A percentile compares a stretch with the other conserved stretches of the same genome.
Evolutionary conservation across 805 yeast species (phyloP).

Genomic region (Yarrowia hollandica): DNA sequence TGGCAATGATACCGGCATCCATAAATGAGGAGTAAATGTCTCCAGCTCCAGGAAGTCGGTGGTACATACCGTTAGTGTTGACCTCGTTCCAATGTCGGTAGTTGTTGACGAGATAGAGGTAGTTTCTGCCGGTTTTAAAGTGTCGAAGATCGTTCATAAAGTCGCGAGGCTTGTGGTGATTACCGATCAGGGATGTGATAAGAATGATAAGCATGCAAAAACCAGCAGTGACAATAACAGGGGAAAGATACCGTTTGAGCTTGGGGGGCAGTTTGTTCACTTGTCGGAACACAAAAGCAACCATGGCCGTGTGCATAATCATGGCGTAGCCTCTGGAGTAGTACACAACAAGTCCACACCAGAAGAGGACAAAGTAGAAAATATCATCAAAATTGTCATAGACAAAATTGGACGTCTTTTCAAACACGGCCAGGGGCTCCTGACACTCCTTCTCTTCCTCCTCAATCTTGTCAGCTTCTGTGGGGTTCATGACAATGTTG

Average conservation of each 20-base stretch:
- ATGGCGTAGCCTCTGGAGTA: constrained; percentile 57
- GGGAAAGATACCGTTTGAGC: constrained; percentile 60
- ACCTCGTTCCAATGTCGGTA: constrained; percentile 27
- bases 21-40: constrained; percentile 68
- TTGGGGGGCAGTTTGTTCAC: constrained; percentile 51
- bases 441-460: background rate
- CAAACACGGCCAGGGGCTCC: background rate
- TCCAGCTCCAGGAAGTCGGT: constrained; percentile 75
- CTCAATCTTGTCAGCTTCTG: background rate
- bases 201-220: constrained; percentile 63
- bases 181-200: constrained; percentile 57
- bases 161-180: constrained; percentile 46
- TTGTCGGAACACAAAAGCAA: constrained; percentile 56
- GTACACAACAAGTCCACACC: constrained; percentile 62
- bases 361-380: constrained; percentile 49
- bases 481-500: constrained; percentile 7
- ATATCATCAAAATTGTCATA: constrained; percentile 55
- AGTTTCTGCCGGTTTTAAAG: constrained; percentile 70
- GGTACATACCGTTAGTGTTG: constrained; percentile 33
- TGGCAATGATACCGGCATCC: constrained; percentile 75
- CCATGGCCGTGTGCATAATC: constrained; percentile 62
- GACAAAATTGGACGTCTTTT: background rate
- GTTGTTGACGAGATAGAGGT: constrained; percentile 56
- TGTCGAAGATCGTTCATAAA: constrained; percentile 48
- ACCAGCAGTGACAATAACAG: constrained; percentile 66